These are phyloP conservation scores for Diaporthe amygdali DNA, from an alignment of 2,329 filamentous ascomycete genomes.

Conservation along the genomic window DNA sequence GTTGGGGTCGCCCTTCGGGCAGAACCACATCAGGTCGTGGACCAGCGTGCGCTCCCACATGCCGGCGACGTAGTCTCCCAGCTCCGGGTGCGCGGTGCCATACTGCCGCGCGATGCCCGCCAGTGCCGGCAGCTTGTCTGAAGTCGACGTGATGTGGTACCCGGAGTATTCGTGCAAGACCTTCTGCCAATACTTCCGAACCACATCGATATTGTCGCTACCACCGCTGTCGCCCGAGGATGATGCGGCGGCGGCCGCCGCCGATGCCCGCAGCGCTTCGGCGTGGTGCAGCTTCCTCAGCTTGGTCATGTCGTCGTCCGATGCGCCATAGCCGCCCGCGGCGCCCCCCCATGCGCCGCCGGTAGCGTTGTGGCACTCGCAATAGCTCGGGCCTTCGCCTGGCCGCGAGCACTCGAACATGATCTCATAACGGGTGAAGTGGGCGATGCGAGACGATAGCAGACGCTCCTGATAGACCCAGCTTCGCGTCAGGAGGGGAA, in stretches of 20 bases:
- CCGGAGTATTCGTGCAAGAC: not conserved
- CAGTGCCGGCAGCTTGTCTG: not conserved
- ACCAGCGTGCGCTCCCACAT: too few relatives aligned
- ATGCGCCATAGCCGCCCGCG: not conserved
- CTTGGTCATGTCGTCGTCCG: not conserved
- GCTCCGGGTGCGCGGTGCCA: not conserved
- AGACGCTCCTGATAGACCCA: conserved; percentile 16
- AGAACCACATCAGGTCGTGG: too few relatives aligned
- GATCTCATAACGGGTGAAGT: conserved; percentile 6
- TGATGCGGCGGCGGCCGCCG: too few relatives aligned
- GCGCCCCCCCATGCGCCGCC: too few relatives aligned
- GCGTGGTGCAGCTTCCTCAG: too few relatives aligned
- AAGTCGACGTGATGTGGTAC: not conserved
- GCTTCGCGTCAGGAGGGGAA: conserved; percentile 1
- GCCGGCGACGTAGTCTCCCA: too few relatives aligned
- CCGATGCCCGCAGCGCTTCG: not conserved
- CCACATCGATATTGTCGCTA: too few relatives aligned
- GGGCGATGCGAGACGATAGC: not conserved
- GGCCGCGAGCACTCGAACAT: not conserved
- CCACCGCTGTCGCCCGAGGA: too few relatives aligned
- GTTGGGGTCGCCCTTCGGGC: too few relatives aligned
- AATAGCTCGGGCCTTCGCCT: not conserved
- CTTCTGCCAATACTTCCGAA: too few relatives aligned
- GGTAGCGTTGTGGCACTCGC: not conserved
- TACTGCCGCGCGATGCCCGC: not conserved